Evolutionary conservation across 225 moss, liverwort and hornwort species (phyloP).

Genomic region (Pseudoscleropodium purum): DNA sequence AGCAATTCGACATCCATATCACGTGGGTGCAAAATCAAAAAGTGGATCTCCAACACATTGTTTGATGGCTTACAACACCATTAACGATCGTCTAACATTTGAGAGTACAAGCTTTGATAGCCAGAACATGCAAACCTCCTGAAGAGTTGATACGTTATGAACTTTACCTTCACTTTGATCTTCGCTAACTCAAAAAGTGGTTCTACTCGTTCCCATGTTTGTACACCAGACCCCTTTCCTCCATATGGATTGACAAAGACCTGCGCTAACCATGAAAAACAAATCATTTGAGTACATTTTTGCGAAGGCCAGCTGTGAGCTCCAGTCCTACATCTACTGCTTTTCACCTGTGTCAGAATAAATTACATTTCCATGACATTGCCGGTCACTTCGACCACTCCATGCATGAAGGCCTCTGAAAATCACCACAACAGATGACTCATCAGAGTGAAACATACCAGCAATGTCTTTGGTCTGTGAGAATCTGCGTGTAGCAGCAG

Average conservation of each 20-base stretch:
- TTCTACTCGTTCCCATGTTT: conserved; percentile 60
- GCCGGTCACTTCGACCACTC: not conserved
- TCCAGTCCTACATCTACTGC: not conserved
- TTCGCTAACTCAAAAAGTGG: conserved; percentile 65
- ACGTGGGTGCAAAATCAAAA: not conserved
- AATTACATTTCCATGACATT: not conserved
- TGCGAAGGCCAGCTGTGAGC: not conserved
- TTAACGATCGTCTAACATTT: not conserved
- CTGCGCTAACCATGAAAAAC: conserved; percentile 25
- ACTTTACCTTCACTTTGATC: conserved; percentile 58
- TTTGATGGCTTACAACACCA: not conserved
- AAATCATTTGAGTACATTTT: not conserved
- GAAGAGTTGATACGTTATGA: not conserved
- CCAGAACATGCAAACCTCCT: not conserved
- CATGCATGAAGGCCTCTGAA: not conserved
- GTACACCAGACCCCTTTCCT: conserved; percentile 60
- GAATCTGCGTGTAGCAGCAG: conserved; percentile 34
- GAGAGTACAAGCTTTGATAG: not conserved
- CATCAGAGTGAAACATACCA: conserved; percentile 42
- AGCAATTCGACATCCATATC: conserved; percentile 3
- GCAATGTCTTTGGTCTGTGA: conserved; percentile 64
- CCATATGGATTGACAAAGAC: conserved; percentile 83
- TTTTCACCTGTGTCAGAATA: not conserved
- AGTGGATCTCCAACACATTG: not conserved
- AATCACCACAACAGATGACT: not conserved